These are phyloP conservation scores for Ceratocystis smalleyi DNA, from an alignment of 2,329 filamentous ascomycete genomes.

Conservation along the genomic window DNA sequence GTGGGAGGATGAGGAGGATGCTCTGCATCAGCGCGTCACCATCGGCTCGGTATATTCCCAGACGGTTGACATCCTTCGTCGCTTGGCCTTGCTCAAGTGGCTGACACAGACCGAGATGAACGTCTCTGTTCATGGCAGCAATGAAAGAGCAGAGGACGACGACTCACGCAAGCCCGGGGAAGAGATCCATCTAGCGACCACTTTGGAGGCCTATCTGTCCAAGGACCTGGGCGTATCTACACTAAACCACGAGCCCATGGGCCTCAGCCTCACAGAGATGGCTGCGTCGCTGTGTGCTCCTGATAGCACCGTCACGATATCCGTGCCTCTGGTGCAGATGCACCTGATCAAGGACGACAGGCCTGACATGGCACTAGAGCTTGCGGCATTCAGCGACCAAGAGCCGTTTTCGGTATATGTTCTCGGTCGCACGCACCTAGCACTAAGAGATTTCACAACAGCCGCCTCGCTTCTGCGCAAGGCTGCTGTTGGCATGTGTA, in stretches of 20 bases:
- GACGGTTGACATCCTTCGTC: constrained; percentile 54
- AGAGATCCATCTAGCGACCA: constrained; percentile 27
- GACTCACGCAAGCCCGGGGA: constrained; percentile 30
- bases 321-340: constrained; percentile 45
- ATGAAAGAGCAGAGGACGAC: constrained; percentile 22
- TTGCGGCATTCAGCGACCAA: constrained; percentile 39
- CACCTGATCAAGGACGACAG: constrained; percentile 43
- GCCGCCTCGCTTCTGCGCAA: constrained; percentile 68
- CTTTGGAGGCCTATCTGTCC: constrained; percentile 41
- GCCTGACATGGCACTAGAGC: constrained; percentile 43
- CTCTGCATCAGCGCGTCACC: constrained; percentile 42
- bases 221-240: constrained; percentile 49
- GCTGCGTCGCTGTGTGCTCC: constrained; percentile 49
- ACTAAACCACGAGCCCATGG: constrained; percentile 33
- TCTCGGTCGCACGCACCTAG: constrained; percentile 63
- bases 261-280: constrained; percentile 49
- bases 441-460: constrained; percentile 54
- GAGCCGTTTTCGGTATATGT: constrained; percentile 61
- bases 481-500: constrained; percentile 69
- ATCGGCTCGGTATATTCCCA: constrained; percentile 55
- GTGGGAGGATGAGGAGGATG: constrained; percentile 56
- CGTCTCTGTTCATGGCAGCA: constrained; percentile 30
- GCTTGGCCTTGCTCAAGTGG: constrained; percentile 60
- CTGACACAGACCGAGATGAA: constrained; percentile 44
- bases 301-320: constrained; percentile 51